Percentiles rank a stretch among this genome's conserved stretches.
phyloP scores from a whole-genome alignment of 1,139 yeast species.

The Pneumocystis carinii region DNA sequence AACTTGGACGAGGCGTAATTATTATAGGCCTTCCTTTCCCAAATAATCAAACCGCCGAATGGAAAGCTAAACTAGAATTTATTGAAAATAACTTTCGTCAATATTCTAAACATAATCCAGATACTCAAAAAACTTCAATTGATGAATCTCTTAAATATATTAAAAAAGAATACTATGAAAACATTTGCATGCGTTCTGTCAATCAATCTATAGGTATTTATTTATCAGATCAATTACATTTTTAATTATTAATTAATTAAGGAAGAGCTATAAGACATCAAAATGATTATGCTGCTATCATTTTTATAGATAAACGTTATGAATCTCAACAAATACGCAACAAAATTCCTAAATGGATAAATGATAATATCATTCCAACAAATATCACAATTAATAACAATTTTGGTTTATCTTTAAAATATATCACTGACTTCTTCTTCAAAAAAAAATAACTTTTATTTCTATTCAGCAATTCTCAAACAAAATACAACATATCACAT shows the following conservation, averaged over 20 bases:
- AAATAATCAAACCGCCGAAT: conserved; percentile 67
- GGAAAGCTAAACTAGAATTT: conserved; percentile 55
- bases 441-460: neutral
- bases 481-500: neutral
- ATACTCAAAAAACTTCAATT: conserved; percentile 27
- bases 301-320: conserved; percentile 56
- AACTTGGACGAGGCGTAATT: conserved; percentile 70
- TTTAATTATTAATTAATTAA: neutral
- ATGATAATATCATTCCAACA: conserved; percentile 19
- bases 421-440: neutral
- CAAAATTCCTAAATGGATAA: conserved; percentile 71
- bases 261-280: conserved; percentile 72
- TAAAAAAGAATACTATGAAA: conserved; percentile 50
- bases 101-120: neutral
- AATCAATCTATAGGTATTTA: conserved; percentile 69
- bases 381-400: neutral
- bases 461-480: neutral
- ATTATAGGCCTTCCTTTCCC: conserved; percentile 90
- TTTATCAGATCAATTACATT: neutral
- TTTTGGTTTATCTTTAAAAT: neutral
- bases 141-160: conserved; percentile 24
- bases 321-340: conserved; percentile 32
- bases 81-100: conserved; percentile 32
- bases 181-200: conserved; percentile 79
- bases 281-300: conserved; percentile 64